Percentiles rank a stretch among this genome's conserved stretches.
phyloP scores from a whole-genome alignment of 2,329 filamentous ascomycete species.

The Phoma sp. region DNA sequence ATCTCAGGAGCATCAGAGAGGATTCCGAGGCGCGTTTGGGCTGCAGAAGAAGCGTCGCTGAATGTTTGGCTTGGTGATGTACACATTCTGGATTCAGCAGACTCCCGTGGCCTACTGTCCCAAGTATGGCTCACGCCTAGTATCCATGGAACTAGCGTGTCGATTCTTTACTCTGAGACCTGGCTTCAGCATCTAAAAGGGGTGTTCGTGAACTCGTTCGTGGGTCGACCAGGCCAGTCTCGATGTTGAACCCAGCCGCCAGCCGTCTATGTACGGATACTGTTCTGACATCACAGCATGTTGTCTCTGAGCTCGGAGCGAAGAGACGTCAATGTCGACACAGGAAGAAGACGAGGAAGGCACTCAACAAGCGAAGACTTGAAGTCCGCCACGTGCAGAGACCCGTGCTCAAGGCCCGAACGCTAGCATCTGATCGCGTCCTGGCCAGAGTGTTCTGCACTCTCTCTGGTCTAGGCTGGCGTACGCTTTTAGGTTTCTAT shows the following conservation, averaged over 20 bases:
- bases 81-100: background rate
- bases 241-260: too few relatives aligned
- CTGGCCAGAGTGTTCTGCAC: background rate
- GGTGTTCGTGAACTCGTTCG: too few relatives aligned
- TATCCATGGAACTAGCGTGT: background rate
- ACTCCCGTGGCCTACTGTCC: background rate
- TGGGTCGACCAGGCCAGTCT: too few relatives aligned
- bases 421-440: background rate
- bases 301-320: background rate
- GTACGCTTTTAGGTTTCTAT: background rate
- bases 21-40: constrained; percentile 11
- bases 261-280: too few relatives aligned
- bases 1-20: constrained; percentile 4
- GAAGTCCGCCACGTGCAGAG: background rate
- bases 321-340: background rate
- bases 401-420: background rate
- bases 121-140: background rate
- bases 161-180: background rate
- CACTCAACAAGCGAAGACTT: background rate
- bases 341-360: background rate
- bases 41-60: constrained; percentile 14
- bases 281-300: too few relatives aligned
- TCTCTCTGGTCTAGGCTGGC: background rate
- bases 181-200: background rate
- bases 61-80: background rate